Conservation (phyloP, 1,284 basidiomycete species). For the Cryptococcus deneoformans region DNA sequence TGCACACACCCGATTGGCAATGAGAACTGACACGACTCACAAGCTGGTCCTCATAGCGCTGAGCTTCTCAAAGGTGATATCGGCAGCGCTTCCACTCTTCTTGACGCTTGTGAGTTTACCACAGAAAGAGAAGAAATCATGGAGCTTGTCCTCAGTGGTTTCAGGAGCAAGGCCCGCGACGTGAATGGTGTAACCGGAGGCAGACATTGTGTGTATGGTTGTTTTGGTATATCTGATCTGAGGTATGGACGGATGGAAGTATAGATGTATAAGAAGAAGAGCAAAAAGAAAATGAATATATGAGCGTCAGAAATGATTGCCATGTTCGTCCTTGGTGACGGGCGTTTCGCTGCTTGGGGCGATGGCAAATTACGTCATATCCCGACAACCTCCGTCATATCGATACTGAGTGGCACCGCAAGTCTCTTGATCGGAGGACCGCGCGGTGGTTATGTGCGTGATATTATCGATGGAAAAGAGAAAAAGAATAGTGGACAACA, state of each 20-base stretch:
- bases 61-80: conserved; percentile 51
- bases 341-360: not conserved
- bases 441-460: too few relatives aligned
- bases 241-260: not conserved
- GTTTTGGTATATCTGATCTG: not conserved
- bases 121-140: conserved; percentile 51
- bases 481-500: too few relatives aligned
- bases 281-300: not conserved
- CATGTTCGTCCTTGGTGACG: too few relatives aligned
- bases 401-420: not conserved
- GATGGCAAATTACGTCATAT: conserved; percentile 1
- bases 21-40: conserved; percentile 17
- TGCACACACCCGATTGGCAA: not conserved
- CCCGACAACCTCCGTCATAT: not conserved
- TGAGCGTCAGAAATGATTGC: not conserved
- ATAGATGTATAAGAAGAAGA: not conserved
- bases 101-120: conserved; percentile 47
- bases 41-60: conserved; percentile 50
- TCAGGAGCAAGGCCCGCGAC: conserved; percentile 49
- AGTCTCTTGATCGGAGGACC: not conserved
- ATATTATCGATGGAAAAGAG: too few relatives aligned
- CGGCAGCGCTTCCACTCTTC: conserved; percentile 45
- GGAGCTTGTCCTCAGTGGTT: conserved; percentile 49
- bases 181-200: conserved; percentile 39
- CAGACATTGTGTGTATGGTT: conserved; percentile 3